Evolutionary conservation across 768 basidiomycete genomes (phyloP).

Genomic region (Mrakia hoshinonis): DNA sequence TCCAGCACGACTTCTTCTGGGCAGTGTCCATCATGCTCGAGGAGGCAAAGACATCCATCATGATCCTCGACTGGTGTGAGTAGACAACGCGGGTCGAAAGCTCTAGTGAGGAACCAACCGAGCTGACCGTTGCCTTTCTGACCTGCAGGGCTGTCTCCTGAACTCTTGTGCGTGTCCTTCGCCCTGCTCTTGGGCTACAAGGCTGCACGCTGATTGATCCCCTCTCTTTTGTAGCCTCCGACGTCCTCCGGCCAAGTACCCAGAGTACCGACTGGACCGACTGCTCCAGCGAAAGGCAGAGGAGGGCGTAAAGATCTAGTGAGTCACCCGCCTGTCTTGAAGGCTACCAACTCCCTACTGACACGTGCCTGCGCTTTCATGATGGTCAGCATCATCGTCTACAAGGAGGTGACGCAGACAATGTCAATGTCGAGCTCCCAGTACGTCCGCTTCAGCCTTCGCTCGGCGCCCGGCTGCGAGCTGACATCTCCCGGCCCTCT

Average conservation of each 20-base stretch:
- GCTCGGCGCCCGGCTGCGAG: neutral
- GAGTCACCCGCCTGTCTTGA: neutral
- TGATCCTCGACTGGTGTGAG: conserved; percentile 48
- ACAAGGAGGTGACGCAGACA: conserved; percentile 90
- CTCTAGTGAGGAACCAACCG: neutral
- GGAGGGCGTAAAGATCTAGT: conserved; percentile 78
- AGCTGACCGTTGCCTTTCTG: neutral
- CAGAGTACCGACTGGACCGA: conserved; percentile 81
- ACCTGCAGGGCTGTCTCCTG: conserved; percentile 69
- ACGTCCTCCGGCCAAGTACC: conserved; percentile 74
- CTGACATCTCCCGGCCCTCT: conserved; percentile 19
- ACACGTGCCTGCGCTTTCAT: neutral
- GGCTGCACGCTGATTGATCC: neutral
- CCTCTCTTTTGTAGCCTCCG: conserved; percentile 51
- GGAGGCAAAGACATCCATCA: conserved; percentile 61
- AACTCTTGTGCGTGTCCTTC: conserved; percentile 49
- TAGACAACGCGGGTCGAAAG: neutral
- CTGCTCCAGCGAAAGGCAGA: conserved; percentile 79
- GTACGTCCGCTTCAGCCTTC: conserved; percentile 53
- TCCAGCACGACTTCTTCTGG: conserved; percentile 82
- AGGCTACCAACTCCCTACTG: neutral
- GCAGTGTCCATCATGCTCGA: conserved; percentile 54
- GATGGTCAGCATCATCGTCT: conserved; percentile 56
- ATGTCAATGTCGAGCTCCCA: conserved; percentile 83
- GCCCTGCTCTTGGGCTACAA: neutral